Evolutionary conservation across 208 protist species (phyloP), one percentile per base, ranked within the genome.

Genomic region (Leishmania mexicana): DNA sequence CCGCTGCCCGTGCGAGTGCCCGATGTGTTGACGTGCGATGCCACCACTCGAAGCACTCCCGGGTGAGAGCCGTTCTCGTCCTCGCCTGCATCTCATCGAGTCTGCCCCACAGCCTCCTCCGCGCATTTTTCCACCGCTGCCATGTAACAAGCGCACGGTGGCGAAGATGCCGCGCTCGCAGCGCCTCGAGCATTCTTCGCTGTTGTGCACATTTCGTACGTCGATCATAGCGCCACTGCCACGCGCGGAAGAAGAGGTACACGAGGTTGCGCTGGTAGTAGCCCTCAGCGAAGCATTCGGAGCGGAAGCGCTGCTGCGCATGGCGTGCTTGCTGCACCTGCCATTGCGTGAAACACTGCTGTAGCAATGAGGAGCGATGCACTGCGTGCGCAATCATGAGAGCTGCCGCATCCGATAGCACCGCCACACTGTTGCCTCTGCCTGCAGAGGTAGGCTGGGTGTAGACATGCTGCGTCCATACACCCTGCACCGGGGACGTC

Each of bases 211-310:
- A 54, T 8, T 40, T 11, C 4, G 38, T 47, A n/a, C 57, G 35
- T 21, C 47, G 68, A 45, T 65, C n/a, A 58, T 85, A 78, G 47
- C 81, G 79, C 91, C 91, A 94, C 76, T 91, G 87, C 91, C 91
- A 94, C 42, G 89, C 91, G 21, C 91, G 91, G 57, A 92, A 94
- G 72, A 92, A 85, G 28, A 92, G 57, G 71, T 89, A 93, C 38
- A 73, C 47, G 24, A 90, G 67, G 21, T 82, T 84, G 19, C 75
- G 82, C 31, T 60, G 75, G 74, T 87, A 86, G 79, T 88, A 92
- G 58, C 81, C 79, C 31, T 75, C 76, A 17, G 91, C 88, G 24
- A 91, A 83, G 53, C n/a, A 58, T 17, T 74, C 71, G 24, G 74
- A 80, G 40, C 81, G 80, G 24, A 68, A 80, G 54, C 82, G 81